Evolutionary conservation across 306 rosid genomes (phyloP).

Genomic region (Cyclanthera cordifolia): DNA sequence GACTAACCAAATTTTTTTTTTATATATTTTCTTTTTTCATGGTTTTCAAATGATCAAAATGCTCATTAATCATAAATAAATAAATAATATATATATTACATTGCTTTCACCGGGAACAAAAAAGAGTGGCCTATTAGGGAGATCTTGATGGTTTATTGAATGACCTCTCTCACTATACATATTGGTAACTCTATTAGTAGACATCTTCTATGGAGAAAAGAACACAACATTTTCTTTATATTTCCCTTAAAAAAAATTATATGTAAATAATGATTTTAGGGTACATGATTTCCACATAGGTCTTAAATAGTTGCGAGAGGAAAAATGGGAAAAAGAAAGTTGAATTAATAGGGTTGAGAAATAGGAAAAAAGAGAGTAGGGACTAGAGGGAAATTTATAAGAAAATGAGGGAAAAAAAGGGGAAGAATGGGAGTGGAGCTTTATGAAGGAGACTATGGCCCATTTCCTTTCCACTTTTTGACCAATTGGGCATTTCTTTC

Average conservation of each 20-base stretch:
- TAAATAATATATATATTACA: no score
- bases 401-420: conserved; percentile 1
- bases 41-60: no score
- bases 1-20: no score
- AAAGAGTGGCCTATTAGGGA: no score
- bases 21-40: no score
- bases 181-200: no score
- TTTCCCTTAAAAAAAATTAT: not conserved
- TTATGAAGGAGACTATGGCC: conserved; percentile 24
- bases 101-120: no score
- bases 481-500: conserved; percentile 22
- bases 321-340: not conserved
- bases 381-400: not conserved
- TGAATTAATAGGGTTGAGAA: not conserved
- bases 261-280: not conserved
- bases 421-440: conserved; percentile 15
- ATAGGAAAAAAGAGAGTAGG: not conserved
- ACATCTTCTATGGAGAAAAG: no score
- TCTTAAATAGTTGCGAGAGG: not conserved
- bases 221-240: no score
- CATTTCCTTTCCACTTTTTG: conserved; percentile 27
- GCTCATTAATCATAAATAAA: no score
- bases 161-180: no score
- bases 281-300: not conserved
- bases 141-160: no score